These are phyloP conservation scores for Pouteria glomerata DNA, from an alignment of 148 eudicot species.

Conservation along the genomic window DNA sequence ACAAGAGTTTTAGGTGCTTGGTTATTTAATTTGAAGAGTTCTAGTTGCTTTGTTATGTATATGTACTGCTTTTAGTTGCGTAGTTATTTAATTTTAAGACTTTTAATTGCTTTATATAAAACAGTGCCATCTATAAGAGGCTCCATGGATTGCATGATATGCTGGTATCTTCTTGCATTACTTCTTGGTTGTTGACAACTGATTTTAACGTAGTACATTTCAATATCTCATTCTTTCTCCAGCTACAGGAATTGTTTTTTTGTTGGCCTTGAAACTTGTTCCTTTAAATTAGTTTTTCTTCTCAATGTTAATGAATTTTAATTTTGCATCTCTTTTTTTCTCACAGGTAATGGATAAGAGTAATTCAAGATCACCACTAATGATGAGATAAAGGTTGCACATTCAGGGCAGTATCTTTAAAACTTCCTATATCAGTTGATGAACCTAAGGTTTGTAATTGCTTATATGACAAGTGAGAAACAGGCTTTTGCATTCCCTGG, in stretches of 20 bases:
- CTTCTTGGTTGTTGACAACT: slow-evolving; percentile 1
- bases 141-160: neutral
- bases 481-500: neutral
- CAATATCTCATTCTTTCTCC: neutral
- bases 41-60: too few species aligned
- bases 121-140: neutral
- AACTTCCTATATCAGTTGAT: slow-evolving; percentile 91
- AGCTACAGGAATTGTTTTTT: neutral
- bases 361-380: slow-evolving; percentile 78
- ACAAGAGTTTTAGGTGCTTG: too few species aligned
- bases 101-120: too few species aligned
- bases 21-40: too few species aligned
- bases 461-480: neutral
- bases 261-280: neutral
- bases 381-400: slow-evolving; percentile 88
- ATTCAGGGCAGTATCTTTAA: slow-evolving; percentile 85
- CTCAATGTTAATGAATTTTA: neutral
- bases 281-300: neutral
- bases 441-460: slow-evolving; percentile 67
- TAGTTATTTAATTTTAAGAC: too few species aligned
- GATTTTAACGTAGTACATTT: neutral
- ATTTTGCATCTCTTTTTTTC: neutral
- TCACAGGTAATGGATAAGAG: slow-evolving; percentile 86
- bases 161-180: neutral
- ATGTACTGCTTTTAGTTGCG: too few species aligned